A percentile compares a stretch with the other conserved stretches of the same genome.
phyloP scores from a whole-genome alignment of 768 basidiomycete species.

The Pleurotus giganteus region DNA sequence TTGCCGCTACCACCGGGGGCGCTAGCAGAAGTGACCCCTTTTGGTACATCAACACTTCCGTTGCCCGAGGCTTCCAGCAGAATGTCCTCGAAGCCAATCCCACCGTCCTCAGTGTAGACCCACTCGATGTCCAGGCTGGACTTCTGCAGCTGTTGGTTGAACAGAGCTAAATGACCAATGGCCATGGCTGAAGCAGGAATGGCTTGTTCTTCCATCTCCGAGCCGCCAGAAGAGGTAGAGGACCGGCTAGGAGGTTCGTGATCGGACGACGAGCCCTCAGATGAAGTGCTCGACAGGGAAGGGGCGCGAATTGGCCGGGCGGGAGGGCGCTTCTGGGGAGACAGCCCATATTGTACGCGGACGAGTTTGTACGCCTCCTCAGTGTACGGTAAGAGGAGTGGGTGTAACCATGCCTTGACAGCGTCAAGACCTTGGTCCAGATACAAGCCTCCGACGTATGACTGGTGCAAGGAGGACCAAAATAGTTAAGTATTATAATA shows the following conservation, averaged over 20 bases:
- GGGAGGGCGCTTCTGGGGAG: slow-evolving; percentile 30
- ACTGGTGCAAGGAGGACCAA: slow-evolving; percentile 35
- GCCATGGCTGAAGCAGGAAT: slow-evolving; percentile 24
- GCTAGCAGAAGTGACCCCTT: slow-evolving; percentile 4
- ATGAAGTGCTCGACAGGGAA: slow-evolving; percentile 16
- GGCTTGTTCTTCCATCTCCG: neutral
- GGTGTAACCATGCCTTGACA: slow-evolving; percentile 57
- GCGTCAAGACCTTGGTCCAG: slow-evolving; percentile 61
- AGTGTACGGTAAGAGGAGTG: slow-evolving; percentile 64
- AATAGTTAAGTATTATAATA: slow-evolving; percentile 1
- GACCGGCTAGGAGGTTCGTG: slow-evolving; percentile 11
- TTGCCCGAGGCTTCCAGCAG: slow-evolving; percentile 10
- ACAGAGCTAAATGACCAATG: slow-evolving; percentile 70
- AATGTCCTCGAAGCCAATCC: neutral
- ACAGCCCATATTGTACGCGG: slow-evolving; percentile 66
- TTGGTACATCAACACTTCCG: slow-evolving; percentile 13
- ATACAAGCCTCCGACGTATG: slow-evolving; percentile 79
- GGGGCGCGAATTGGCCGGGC: slow-evolving; percentile 23
- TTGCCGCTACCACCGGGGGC: neutral
- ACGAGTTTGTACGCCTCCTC: slow-evolving; percentile 60
- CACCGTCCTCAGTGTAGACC: slow-evolving; percentile 50
- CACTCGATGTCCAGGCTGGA: slow-evolving; percentile 60
- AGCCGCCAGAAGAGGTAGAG: neutral
- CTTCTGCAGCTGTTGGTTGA: slow-evolving; percentile 77
- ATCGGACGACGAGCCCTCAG: slow-evolving; percentile 12